A percentile compares a stretch with the other conserved stretches of the same genome.
phyloP scores from a whole-genome alignment of 176 grass and related monocot genomes.

The Chloris gayana region DNA sequence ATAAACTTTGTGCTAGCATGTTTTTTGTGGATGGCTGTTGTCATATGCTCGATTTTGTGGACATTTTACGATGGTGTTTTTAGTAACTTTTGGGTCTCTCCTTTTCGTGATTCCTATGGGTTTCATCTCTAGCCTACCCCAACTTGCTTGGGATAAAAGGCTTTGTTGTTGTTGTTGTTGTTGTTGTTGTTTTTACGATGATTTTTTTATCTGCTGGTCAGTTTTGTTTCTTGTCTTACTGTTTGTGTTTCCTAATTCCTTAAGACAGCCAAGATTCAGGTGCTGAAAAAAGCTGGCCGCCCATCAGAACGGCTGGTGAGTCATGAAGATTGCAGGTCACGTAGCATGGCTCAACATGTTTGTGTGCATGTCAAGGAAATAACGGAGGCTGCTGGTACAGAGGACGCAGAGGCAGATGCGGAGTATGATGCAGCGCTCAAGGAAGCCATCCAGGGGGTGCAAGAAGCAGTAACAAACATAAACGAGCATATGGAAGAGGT shows the following conservation, averaged over 20 bases:
- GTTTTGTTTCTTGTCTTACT: slow-evolving; percentile 12
- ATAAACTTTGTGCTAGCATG: slow-evolving; percentile 9
- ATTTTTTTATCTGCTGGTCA: slow-evolving; percentile 18
- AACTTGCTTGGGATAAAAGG: no score
- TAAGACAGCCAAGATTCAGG: slow-evolving; percentile 82
- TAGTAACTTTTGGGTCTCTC: no score
- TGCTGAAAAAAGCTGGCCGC: slow-evolving; percentile 80
- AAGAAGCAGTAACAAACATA: slow-evolving; percentile 74
- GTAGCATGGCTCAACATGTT: slow-evolving; percentile 52
- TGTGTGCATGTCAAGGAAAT: slow-evolving; percentile 80
- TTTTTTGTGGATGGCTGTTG: slow-evolving; percentile 9
- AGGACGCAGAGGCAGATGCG: slow-evolving; percentile 79
- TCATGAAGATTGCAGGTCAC: slow-evolving; percentile 64
- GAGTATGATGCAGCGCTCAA: slow-evolving; percentile 72
- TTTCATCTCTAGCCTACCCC: no score
- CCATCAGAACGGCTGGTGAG: slow-evolving; percentile 74
- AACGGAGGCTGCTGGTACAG: slow-evolving; percentile 69
- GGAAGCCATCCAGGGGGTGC: slow-evolving; percentile 81
- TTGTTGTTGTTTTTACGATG: no score
- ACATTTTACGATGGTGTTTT: not conserved
- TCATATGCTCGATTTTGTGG: not conserved
- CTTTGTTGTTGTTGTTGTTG: no score
- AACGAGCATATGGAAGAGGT: slow-evolving; percentile 88
- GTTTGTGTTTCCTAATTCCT: slow-evolving; percentile 23
- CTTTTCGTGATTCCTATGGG: no score